Percentiles rank a stretch among this genome's conserved stretches.
These are phyloP conservation scores for Proliferodiscus dingleyae DNA, from an alignment of 2,329 filamentous ascomycete genomes.

Conservation along the genomic window DNA sequence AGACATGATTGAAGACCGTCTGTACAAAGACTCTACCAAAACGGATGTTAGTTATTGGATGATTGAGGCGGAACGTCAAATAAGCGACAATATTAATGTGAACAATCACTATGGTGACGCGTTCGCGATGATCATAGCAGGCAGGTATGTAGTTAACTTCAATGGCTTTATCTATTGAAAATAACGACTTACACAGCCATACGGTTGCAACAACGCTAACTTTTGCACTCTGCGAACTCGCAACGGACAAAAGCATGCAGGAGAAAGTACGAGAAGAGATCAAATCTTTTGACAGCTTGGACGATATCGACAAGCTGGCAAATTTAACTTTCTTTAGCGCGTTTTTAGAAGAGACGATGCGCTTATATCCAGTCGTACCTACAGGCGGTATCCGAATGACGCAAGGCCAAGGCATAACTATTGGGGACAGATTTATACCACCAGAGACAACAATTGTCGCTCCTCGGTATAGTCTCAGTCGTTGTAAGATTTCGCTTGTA, in stretches of 20 bases:
- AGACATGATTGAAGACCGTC: too few species aligned
- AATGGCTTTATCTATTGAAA: not conserved
- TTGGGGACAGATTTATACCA: slow-evolving; percentile 7
- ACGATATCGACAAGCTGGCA: not conserved
- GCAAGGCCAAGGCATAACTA: slow-evolving; percentile 2
- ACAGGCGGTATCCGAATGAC: slow-evolving; percentile 4
- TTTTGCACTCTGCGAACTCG: slow-evolving; percentile 1
- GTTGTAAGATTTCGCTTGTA: too few species aligned
- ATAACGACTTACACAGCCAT: not conserved
- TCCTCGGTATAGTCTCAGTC: too few species aligned
- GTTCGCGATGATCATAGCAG: not conserved
- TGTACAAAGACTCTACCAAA: too few species aligned
- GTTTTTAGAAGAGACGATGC: slow-evolving; percentile 27
- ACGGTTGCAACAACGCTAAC: not conserved
- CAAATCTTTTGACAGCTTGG: not conserved
- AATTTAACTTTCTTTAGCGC: slow-evolving; percentile 35
- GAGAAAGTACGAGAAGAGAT: slow-evolving; percentile 1
- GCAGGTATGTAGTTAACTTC: slow-evolving; percentile 1
- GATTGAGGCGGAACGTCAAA: not conserved
- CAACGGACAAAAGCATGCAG: not conserved
- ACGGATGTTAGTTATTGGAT: not conserved
- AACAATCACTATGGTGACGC: not conserved
- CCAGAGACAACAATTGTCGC: not conserved
- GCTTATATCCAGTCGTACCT: slow-evolving; percentile 13
- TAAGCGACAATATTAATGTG: not conserved